Base-by-base conservation (phyloP, 768 basidiomycete genomes). In the Tylopilus vinaceipallidus region DNA sequence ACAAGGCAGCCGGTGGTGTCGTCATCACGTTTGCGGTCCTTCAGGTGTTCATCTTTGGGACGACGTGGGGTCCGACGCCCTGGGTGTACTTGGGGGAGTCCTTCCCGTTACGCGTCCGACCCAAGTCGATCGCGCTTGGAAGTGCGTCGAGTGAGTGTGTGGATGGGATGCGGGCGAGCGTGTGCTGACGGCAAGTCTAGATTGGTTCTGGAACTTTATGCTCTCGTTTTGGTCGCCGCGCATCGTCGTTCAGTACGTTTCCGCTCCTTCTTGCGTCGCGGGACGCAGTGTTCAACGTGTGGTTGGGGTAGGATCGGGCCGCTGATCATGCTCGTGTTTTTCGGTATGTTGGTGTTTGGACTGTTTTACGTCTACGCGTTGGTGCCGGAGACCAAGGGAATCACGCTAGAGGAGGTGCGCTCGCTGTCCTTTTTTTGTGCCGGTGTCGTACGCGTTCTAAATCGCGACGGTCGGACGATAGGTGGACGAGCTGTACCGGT, bases 361-460 rank as follows among this genome's bases (percentile, higher is more conserved):
- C 83, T 77, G 60, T 65, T 79, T 50, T 92, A 87, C 62, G 88
- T 88, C 22, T 88, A 83, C 65, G 67, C 89, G 46, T 79, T 83
- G 64, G 80, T 92, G 40, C 89, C 89, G 19, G 91, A 92, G 73
- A 91, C 86, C 20, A 90, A 81, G 64, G 87, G 88, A 11, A 77
- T 91, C 19, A 80, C 81, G 46, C 66, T 88, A 54, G 88, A 90
- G 71, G 84, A 87, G 74, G 82, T 80, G 50, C 22, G 5, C n/a
- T 17, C 43, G 24, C 3, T n/a, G 22, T 22, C 27, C 8, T 29
- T 11, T 22, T 26, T 12, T 17, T 12, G 26, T n/a, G 26, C 11
- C 16, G 7, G 12, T 6, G 3, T 27, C 40, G 16, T n/a, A 26
- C 12, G 20, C 9, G 11, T 11, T 7, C 11, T n/a, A n/a, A 14